A percentile compares a stretch with the other conserved stretches of the same genome.
Conservation (phyloP, 306 rosid genomes). For the Vigna angularis region DNA sequence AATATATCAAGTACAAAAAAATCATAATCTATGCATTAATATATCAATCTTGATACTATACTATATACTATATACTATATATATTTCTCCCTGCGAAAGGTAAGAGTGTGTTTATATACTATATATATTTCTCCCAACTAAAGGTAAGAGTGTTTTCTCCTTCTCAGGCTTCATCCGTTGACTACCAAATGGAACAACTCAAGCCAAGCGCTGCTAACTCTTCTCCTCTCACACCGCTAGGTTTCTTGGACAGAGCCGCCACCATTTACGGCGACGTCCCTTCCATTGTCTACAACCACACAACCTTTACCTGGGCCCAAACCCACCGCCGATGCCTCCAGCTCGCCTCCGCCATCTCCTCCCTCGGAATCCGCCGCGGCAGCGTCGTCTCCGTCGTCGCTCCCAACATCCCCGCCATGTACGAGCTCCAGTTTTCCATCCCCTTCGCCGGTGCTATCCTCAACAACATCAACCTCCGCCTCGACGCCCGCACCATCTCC, state of each 20-base stretch:
- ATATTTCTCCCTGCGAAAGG: too few relatives aligned
- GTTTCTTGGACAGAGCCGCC: conserved; percentile 62
- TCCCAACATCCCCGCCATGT: conserved; percentile 79
- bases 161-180: not conserved
- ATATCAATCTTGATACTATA: too few relatives aligned
- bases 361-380: conserved; percentile 58
- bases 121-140: too few relatives aligned
- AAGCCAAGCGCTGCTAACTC: conserved; percentile 57
- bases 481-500: conserved; percentile 64
- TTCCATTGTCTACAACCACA: conserved; percentile 55
- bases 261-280: conserved; percentile 56
- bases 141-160: too few relatives aligned
- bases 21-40: too few relatives aligned
- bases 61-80: too few relatives aligned
- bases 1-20: too few relatives aligned
- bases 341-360: conserved; percentile 60
- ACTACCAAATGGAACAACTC: conserved; percentile 48
- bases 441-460: conserved; percentile 78
- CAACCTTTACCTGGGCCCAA: conserved; percentile 63
- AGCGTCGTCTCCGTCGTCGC: conserved; percentile 69
- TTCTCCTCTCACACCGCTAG: conserved; percentile 62
- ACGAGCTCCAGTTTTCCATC: conserved; percentile 81
- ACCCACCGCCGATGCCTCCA: conserved; percentile 64
- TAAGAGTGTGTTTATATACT: too few relatives aligned
- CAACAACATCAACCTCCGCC: conserved; percentile 74